Base-by-base conservation (phyloP, 75 land plant genomes). In the Isoetes taiwanensis region DNA sequence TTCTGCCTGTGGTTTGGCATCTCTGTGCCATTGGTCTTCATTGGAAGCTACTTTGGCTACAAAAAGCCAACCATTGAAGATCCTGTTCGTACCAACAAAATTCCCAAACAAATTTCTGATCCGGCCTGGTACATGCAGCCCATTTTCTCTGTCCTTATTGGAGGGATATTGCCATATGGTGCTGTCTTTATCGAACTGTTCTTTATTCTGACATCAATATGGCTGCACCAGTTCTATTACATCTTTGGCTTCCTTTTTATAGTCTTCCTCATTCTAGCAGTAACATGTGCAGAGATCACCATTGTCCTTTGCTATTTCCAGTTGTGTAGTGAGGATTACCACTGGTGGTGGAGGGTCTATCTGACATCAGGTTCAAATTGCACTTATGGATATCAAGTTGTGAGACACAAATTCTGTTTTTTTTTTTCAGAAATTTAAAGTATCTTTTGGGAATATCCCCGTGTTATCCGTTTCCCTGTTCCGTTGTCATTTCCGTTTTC, bases 111-210 rank as follows among this genome's bases (percentile, higher is more conserved):
- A 21, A 56, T 65, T 20, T 64, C 68, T 1, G 65, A 65, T 42
- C 68, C 57, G 54, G 66, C 65, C 10, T 66, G 69, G 69, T 66
- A 66, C 40, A 66, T 66, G 69, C 33, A 43, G 5, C 66, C 69
- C 17, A 25, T 60, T 28, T 61, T 66, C 37, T 62, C 69, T 8
- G 34, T 60, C 32, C 65, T 66, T 21, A 66, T 66, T 12, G 69
- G 69, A 16, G 69, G 69, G 50, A 60, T 66, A 53, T 64, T 66
- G 8, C 69, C 69, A 23, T 66, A 59, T 33, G 69, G 69, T 4
- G 69, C 69, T 39, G 69, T 66, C 5, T 66, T 66, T 54, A 66
- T 66, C 37, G 69, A 66, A 32, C 69, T 66, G 64, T 66, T 66
- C 64, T 66, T 66, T 39, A 66, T 66, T 9, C 39, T 66, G 52